phyloP scores from a whole-genome alignment of 805 yeast genomes.

The Torulaspora indica region DNA sequence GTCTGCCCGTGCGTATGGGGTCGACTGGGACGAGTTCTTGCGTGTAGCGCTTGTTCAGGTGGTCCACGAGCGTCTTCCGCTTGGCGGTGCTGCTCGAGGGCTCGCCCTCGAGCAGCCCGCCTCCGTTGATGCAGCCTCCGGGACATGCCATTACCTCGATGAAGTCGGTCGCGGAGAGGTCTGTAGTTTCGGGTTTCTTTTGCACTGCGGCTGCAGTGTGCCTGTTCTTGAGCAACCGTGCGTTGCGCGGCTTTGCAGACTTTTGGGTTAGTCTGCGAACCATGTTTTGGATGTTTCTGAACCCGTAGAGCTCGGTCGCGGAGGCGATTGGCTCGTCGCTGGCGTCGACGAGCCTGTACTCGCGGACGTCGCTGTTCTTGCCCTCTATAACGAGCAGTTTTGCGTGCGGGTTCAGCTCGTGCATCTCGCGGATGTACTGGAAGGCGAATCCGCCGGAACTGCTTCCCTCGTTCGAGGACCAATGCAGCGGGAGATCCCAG shows the following conservation, averaged over 20 bases:
- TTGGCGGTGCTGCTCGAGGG: too few relatives aligned
- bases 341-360: conserved; percentile 50
- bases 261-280: conserved; percentile 73
- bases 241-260: conserved; percentile 21
- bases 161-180: conserved; percentile 66
- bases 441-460: conserved; percentile 87
- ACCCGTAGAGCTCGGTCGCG: conserved; percentile 78
- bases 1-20: conserved; percentile 10
- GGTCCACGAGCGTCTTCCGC: conserved; percentile 10
- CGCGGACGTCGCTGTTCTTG: conserved; percentile 71
- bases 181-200: conserved; percentile 42
- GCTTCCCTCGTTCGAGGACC: conserved; percentile 75
- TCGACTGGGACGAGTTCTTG: conserved; percentile 14
- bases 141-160: conserved; percentile 99
- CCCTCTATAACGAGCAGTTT: conserved; percentile 49
- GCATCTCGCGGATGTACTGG: conserved; percentile 50
- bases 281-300: conserved; percentile 87
- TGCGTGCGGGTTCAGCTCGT: conserved; percentile 26
- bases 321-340: conserved; percentile 43
- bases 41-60: conserved; percentile 15
- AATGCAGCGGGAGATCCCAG: conserved; percentile 45
- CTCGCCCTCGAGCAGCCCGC: conserved; percentile 54
- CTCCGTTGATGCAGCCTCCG: conserved; percentile 95
- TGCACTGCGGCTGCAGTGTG: conserved; percentile 38
- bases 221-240: conserved; percentile 31